These are phyloP conservation scores for Naematelia encephala DNA, from an alignment of 768 basidiomycete genomes.

Conservation along the genomic window DNA sequence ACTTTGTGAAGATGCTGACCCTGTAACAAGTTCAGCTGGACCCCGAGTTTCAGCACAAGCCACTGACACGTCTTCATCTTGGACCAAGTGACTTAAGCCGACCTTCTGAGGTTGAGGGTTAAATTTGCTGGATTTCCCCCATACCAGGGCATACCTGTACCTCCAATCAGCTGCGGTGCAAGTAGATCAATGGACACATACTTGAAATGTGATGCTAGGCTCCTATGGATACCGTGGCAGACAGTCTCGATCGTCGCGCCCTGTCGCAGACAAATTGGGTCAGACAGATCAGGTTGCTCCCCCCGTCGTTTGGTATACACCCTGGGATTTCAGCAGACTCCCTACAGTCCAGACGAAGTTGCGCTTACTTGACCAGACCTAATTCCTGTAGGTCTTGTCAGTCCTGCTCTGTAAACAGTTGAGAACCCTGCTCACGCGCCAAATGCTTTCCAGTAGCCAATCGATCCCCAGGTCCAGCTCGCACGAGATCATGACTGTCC, in stretches of 20 bases:
- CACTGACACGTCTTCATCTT: slow-evolving; percentile 52
- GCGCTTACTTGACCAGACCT: slow-evolving; percentile 43
- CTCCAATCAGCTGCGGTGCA: slow-evolving; percentile 2
- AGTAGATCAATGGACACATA: slow-evolving; percentile 17
- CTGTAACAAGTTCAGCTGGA: slow-evolving; percentile 14
- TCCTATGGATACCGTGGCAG: slow-evolving; percentile 88
- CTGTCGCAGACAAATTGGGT: slow-evolving; percentile 78
- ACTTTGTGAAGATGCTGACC: slow-evolving; percentile 51
- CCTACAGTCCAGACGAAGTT: background rate
- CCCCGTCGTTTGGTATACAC: slow-evolving; percentile 98
- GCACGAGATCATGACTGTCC: slow-evolving; percentile 92
- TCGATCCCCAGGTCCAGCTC: slow-evolving; percentile 80
- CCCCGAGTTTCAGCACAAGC: background rate
- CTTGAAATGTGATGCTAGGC: slow-evolving; percentile 83
- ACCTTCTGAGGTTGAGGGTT: slow-evolving; percentile 89
- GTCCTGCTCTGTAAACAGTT: slow-evolving; percentile 2
- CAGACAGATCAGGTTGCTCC: slow-evolving; percentile 82
- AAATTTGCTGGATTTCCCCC: slow-evolving; percentile 95
- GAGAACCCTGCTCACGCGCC: slow-evolving; percentile 44
- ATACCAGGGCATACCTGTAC: slow-evolving; percentile 74
- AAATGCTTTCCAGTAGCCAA: slow-evolving; percentile 54
- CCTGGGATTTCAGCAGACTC: slow-evolving; percentile 54
- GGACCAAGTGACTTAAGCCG: slow-evolving; percentile 74
- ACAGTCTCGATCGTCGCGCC: slow-evolving; percentile 95
- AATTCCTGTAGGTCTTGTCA: slow-evolving; percentile 31